Conservation (phyloP, 495 filamentous ascomycete species). For the Hypoxylon intermedium region DNA sequence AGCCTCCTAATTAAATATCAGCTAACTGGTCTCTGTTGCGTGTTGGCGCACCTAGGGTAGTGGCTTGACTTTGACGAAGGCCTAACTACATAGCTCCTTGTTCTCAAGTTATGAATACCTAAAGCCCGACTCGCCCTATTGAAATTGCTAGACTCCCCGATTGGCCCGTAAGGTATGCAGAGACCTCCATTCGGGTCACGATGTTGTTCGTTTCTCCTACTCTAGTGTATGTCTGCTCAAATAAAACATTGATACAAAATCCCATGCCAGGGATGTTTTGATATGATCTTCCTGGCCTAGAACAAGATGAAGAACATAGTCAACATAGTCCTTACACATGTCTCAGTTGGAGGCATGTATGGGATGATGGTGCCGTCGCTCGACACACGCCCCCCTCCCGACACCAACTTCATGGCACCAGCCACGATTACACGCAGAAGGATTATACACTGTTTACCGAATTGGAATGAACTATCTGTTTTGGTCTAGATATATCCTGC, state of each 20-base stretch:
- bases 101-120: constrained; percentile 5
- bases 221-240: constrained; percentile 15
- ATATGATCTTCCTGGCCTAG: constrained; percentile 26
- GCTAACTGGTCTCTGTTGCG: constrained; percentile 4
- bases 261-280: constrained; percentile 37
- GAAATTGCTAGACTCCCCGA: constrained; percentile 5
- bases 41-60: too few species aligned
- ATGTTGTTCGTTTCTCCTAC: constrained; percentile 23
- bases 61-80: constrained; percentile 6
- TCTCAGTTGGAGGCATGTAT: constrained; percentile 23
- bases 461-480: constrained; percentile 23
- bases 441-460: constrained; percentile 25
- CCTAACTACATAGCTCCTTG: constrained; percentile 15
- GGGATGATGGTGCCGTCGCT: neutral
- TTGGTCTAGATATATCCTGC: neutral
- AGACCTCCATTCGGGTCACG: constrained; percentile 20
- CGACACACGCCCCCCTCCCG: constrained; percentile 20
- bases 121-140: constrained; percentile 5
- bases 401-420: constrained; percentile 19
- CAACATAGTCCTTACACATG: too few species aligned
- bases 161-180: constrained; percentile 21
- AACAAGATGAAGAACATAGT: constrained; percentile 17
- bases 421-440: constrained; percentile 33
- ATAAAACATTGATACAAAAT: constrained; percentile 31
- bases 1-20: neutral